Percentiles rank a stretch among this genome's conserved stretches.
These are phyloP conservation scores for Neocucurbitaria cava DNA, from an alignment of 2,329 filamentous ascomycete genomes.

Conservation along the genomic window DNA sequence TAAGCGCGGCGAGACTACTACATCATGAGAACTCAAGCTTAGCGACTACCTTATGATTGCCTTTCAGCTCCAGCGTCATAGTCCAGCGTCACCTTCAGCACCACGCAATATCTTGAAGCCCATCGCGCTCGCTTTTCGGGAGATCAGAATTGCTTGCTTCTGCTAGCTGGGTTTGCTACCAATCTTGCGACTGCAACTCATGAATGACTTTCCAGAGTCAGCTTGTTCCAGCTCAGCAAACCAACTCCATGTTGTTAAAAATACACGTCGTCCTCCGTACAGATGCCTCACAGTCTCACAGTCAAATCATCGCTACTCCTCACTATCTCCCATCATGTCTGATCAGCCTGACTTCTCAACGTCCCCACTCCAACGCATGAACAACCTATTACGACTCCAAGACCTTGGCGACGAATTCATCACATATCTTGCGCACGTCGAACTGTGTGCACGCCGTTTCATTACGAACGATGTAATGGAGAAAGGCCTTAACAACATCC, in stretches of 20 bases:
- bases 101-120: too few species aligned
- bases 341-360: background rate
- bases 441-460: background rate
- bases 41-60: too few species aligned
- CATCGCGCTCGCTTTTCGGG: too few species aligned
- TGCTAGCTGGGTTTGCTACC: background rate
- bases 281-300: background rate
- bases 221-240: background rate
- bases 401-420: background rate
- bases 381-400: background rate
- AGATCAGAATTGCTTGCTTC: too few species aligned
- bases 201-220: background rate
- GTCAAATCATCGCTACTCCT: background rate
- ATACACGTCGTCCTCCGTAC: background rate
- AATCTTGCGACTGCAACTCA: background rate
- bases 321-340: background rate
- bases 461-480: background rate
- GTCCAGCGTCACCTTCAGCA: too few species aligned
- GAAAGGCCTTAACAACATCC: background rate
- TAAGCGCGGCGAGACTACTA: too few species aligned
- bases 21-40: too few species aligned
- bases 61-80: too few species aligned
- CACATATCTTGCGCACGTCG: background rate
- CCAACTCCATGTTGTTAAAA: background rate
- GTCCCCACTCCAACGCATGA: background rate